phyloP scores from a whole-genome alignment of 2,329 filamentous ascomycete species.

The Bipolaris sorokiniana region DNA sequence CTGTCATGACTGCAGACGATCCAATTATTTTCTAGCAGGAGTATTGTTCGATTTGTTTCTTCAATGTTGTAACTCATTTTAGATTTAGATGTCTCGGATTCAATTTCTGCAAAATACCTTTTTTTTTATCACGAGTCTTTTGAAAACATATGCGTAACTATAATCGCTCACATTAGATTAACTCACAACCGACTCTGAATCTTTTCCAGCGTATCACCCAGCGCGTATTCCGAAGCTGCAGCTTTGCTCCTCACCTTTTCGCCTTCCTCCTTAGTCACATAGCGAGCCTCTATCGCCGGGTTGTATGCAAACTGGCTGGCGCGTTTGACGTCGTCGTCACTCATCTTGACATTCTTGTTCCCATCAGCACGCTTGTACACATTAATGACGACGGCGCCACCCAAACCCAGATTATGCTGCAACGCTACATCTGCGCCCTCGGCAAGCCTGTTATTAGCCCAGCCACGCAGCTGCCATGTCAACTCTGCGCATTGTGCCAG shows the following conservation, averaged over 20 bases:
- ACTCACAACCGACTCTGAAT: slow-evolving; percentile 70
- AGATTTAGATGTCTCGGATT: too few species aligned
- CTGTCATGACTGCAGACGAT: too few species aligned
- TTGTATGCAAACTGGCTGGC: slow-evolving; percentile 81
- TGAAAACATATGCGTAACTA: too few species aligned
- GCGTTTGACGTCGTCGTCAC: slow-evolving; percentile 68
- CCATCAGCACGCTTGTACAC: slow-evolving; percentile 88
- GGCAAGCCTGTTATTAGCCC: slow-evolving; percentile 86
- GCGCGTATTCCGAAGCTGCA: slow-evolving; percentile 68
- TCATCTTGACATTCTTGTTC: slow-evolving; percentile 64
- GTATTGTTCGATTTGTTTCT: too few species aligned
- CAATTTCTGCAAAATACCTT: too few species aligned
- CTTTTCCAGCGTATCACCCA: slow-evolving; percentile 75
- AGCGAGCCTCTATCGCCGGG: slow-evolving; percentile 85
- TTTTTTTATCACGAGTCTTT: too few species aligned
- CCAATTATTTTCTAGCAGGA: too few species aligned
- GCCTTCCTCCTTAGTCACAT: slow-evolving; percentile 78
- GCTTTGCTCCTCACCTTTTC: slow-evolving; percentile 73
- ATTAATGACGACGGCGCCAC: slow-evolving; percentile 86
- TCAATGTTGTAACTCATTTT: too few species aligned
- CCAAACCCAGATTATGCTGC: slow-evolving; percentile 91
- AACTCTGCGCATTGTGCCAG: slow-evolving; percentile 93
- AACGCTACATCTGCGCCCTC: slow-evolving; percentile 72
- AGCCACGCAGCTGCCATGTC: slow-evolving; percentile 92
- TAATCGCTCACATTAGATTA: background rate